A percentile compares a stretch with the other conserved stretches of the same genome.
Conservation (phyloP, 1,284 basidiomycete species). For the Naganishia liquefaciens region DNA sequence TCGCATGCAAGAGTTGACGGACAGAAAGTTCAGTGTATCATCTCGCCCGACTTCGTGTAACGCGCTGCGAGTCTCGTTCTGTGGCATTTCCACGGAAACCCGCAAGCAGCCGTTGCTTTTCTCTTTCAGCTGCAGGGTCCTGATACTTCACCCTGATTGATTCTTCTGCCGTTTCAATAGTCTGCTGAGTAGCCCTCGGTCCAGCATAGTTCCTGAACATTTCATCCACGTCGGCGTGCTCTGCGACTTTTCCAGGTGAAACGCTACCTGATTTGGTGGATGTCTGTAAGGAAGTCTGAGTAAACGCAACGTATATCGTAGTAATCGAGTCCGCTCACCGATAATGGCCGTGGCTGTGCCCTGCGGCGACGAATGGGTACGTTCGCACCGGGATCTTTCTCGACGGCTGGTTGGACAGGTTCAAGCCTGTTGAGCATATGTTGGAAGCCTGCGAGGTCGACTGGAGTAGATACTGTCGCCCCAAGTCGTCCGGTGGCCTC, state of each 20-base stretch:
- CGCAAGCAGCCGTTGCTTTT: conserved; percentile 42
- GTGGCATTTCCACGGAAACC: conserved; percentile 33
- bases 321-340: neutral
- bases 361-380: conserved; percentile 15
- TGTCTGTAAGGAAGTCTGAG: conserved; percentile 5
- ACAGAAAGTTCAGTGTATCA: neutral
- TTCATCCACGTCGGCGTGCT: conserved; percentile 3
- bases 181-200: conserved; percentile 9
- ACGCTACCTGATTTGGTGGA: conserved; percentile 17
- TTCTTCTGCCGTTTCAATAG: conserved; percentile 38
- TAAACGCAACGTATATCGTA: neutral
- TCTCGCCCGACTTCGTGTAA: conserved; percentile 12
- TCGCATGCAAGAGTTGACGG: neutral
- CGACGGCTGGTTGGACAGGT: conserved; percentile 2
- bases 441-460: conserved; percentile 1
- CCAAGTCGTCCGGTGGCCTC: conserved; percentile 1
- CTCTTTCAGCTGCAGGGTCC: conserved; percentile 42
- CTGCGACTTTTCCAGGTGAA: neutral
- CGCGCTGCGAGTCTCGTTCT: conserved; percentile 4
- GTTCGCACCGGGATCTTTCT: neutral
- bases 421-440: conserved; percentile 19
- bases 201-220: conserved; percentile 20
- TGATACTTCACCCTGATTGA: conserved; percentile 44
- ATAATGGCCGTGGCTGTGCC: conserved; percentile 3
- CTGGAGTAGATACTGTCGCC: conserved; percentile 9